A percentile compares a stretch with the other conserved stretches of the same genome.
Conservation (phyloP, 2,329 filamentous ascomycete species). For the Scedosporium dehoogii region DNA sequence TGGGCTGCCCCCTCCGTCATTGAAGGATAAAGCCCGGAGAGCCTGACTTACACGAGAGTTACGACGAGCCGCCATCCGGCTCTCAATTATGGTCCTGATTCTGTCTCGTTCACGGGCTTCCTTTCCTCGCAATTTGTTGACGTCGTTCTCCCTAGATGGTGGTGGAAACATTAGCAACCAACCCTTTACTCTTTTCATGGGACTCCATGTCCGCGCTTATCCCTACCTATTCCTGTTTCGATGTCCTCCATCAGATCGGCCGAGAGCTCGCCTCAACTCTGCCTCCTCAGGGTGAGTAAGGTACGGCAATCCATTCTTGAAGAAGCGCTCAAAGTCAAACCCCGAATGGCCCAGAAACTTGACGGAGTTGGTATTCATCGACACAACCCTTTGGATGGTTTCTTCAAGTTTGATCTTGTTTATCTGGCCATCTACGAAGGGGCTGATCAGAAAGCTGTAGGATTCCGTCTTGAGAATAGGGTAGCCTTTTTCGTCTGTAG, state of each 20-base stretch:
- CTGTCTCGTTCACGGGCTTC: no score
- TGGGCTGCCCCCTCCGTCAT: no score
- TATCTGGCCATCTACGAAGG: conserved; percentile 12
- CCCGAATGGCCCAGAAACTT: conserved; percentile 18
- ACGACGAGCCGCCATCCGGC: no score
- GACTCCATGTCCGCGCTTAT: not conserved
- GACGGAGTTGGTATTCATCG: conserved; percentile 18
- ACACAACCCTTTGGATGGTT: conserved; percentile 17
- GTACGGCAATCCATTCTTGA: conserved; percentile 20
- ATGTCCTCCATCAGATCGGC: not conserved
- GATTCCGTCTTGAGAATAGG: conserved; percentile 15
- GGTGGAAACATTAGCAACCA: no score
- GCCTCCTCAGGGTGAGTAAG: conserved; percentile 14
- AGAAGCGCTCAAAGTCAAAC: conserved; percentile 16
- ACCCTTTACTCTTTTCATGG: not conserved
- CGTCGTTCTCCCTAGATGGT: no score
- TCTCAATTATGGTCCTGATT: no score
- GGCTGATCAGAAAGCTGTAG: conserved; percentile 22
- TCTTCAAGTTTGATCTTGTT: conserved; percentile 12
- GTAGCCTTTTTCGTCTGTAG: no score
- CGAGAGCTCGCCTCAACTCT: not conserved
- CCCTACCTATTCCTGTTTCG: not conserved
- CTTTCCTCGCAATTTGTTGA: no score
- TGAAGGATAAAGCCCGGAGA: no score
- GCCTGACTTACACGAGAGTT: no score